Conservation (phyloP, 2,329 filamentous ascomycete species). For the Penicillium sp. region DNA sequence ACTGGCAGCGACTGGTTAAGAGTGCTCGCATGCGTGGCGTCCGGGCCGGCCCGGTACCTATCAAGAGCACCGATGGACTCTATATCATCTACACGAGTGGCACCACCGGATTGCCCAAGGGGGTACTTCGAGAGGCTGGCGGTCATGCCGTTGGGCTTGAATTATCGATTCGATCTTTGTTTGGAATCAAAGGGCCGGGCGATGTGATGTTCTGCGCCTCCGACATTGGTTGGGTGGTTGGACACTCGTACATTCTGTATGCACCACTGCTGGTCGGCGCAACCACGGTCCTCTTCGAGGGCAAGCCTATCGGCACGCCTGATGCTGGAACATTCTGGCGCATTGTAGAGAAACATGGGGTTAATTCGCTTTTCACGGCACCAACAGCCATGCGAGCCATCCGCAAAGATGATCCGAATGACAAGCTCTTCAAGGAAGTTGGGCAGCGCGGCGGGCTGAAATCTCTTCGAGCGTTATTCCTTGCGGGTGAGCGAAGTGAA, state of each 20-base stretch:
- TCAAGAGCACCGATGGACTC: constrained; percentile 74
- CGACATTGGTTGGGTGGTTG: constrained; percentile 92
- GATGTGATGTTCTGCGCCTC: constrained; percentile 79
- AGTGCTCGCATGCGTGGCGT: constrained; percentile 67
- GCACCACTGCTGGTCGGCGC: constrained; percentile 82
- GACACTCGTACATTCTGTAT: constrained; percentile 85
- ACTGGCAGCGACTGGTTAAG: constrained; percentile 76
- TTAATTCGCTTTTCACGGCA: constrained; percentile 81
- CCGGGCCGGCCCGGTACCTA: constrained; percentile 72
- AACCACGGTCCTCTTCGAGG: constrained; percentile 85
- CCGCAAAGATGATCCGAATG: constrained; percentile 78
- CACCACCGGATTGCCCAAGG: constrained; percentile 80
- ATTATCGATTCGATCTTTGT: constrained; percentile 78
- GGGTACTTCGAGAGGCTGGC: constrained; percentile 77
- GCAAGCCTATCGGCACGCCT: constrained; percentile 89
- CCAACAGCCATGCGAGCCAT: constrained; percentile 87
- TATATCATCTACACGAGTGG: constrained; percentile 90
- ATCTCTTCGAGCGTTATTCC: constrained; percentile 71
- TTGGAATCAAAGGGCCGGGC: constrained; percentile 77
- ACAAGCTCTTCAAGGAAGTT: constrained; percentile 61
- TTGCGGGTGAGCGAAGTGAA: constrained; percentile 87
- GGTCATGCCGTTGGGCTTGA: constrained; percentile 85
- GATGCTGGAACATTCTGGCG: constrained; percentile 88
- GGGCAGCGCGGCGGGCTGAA: constrained; percentile 71
- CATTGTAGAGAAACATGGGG: constrained; percentile 78